Evolutionary conservation across 148 eudicot species (phyloP), one percentile per base, ranked within the genome.

Genomic region (Salicornia ramosissima): DNA sequence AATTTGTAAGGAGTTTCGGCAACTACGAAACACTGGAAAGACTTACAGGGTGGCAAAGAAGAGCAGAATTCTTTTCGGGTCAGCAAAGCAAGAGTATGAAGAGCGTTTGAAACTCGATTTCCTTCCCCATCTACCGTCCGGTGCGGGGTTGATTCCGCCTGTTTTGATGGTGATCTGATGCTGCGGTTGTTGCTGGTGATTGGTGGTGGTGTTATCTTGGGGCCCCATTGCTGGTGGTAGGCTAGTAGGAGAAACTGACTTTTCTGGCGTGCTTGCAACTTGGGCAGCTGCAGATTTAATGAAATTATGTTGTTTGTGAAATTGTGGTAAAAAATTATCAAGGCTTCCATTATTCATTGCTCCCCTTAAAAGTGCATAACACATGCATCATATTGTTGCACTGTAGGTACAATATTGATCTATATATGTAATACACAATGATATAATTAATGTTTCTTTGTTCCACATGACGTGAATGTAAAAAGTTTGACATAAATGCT

Each of bases 11-110:
- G n/a, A n/a, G n/a, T n/a, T n/a, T n/a, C n/a, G n/a, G n/a, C n/a
- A n/a, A n/a, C n/a, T n/a, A n/a, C n/a, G 15, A 36, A 24, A 21
- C 4, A 21, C 14, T n/a, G 46, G 46, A 14, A 53, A 31, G 43
- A 82, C 97, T 80, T 78, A 91, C 97, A 91, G 66, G 13, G 97
- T 85, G 64, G 97, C 97, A 65, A 91, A 87, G 83, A 85, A 66
- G 74, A 91, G 68, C 54, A 89, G 79, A 62, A 91, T 81, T 70
- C 88, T 85, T 65, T 83, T 88, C 0, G 95, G 92, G 45, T 89
- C 75, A 43, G 78, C 58, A 22, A 73, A 71, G 84, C 85, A 81
- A 16, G 78, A 64, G 24, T 74, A 19, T 19, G 83, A 50, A 10
- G 92, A 67, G 5, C 95, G 85, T 64, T 81, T 78, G 76, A 89